phyloP scores from a whole-genome alignment of 2,329 filamentous ascomycete species.

The Thelonectria rubi region DNA sequence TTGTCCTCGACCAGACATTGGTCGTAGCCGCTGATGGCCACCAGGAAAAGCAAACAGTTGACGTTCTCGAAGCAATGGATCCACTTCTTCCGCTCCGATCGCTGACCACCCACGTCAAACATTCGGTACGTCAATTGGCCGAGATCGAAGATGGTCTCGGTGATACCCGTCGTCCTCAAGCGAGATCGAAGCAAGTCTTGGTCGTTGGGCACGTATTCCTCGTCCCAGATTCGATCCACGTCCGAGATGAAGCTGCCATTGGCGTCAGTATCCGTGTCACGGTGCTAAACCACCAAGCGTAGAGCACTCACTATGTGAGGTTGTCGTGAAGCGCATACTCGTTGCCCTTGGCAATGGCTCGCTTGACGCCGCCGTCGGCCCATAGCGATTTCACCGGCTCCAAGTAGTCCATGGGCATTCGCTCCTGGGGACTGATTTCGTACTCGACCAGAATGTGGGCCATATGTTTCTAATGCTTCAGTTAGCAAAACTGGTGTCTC shows the following conservation, averaged over 20 bases:
- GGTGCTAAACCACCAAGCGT: background rate
- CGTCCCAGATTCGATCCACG: slow-evolving; percentile 77
- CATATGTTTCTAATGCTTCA: slow-evolving; percentile 72
- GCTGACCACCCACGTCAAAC: slow-evolving; percentile 93
- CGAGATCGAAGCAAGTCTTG: slow-evolving; percentile 93
- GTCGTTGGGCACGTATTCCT: slow-evolving; percentile 86
- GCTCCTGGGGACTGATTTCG: slow-evolving; percentile 84
- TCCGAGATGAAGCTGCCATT: slow-evolving; percentile 79
- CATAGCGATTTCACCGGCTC: slow-evolving; percentile 85
- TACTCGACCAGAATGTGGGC: slow-evolving; percentile 79
- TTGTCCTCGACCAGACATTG: slow-evolving; percentile 97
- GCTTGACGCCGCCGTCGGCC: slow-evolving; percentile 83
- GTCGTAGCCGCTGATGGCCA: slow-evolving; percentile 95
- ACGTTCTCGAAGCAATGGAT: slow-evolving; percentile 97
- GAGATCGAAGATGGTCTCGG: slow-evolving; percentile 91
- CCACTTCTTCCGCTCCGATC: slow-evolving; percentile 96
- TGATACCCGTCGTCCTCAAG: slow-evolving; percentile 93
- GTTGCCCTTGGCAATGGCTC: slow-evolving; percentile 91
- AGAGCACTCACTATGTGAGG: slow-evolving; percentile 79
- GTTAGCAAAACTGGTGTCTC: slow-evolving; percentile 50
- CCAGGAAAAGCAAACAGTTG: slow-evolving; percentile 89
- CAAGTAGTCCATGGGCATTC: slow-evolving; percentile 80
- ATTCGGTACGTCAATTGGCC: slow-evolving; percentile 94
- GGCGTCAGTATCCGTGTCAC: slow-evolving; percentile 32
- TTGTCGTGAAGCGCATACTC: slow-evolving; percentile 98